Percentiles rank a stretch among this genome's conserved stretches.
Evolutionary conservation across 192 early-diverging fungal species (phyloP).

Genomic region (Coemansia sp.): DNA sequence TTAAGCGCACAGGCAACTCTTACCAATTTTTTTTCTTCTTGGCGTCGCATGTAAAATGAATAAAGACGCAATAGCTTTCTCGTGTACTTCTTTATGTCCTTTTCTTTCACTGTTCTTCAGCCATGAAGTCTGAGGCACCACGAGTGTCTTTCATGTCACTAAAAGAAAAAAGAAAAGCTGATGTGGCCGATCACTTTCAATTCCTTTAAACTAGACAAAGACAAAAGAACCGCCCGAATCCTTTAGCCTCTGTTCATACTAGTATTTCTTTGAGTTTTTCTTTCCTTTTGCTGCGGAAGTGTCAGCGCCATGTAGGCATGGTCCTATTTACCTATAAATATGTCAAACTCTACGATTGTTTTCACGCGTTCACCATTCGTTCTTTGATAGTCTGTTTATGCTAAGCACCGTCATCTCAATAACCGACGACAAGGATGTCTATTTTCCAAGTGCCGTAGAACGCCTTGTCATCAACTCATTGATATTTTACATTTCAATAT

Average conservation of each 20-base stretch:
- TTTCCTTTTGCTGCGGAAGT: background rate
- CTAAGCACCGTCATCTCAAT: too few relatives aligned
- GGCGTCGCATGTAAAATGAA: background rate
- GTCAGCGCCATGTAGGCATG: background rate
- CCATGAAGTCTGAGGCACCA: background rate
- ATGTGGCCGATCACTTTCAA: background rate
- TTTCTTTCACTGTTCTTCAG: background rate
- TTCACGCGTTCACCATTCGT: too few relatives aligned
- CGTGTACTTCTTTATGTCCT: background rate
- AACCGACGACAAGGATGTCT: too few relatives aligned
- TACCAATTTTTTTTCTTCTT: background rate
- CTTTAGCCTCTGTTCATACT: background rate
- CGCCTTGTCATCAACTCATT: too few relatives aligned
- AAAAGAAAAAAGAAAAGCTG: background rate
- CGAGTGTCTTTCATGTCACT: background rate
- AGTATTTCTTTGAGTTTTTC: background rate
- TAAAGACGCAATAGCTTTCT: constrained; percentile 1
- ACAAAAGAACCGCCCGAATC: background rate
- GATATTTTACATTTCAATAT: too few relatives aligned
- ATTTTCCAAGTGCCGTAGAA: too few relatives aligned
- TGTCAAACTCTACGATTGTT: background rate
- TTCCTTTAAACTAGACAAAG: background rate
- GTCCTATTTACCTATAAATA: background rate
- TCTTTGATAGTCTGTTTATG: too few relatives aligned
- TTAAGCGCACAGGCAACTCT: background rate